phyloP scores from a whole-genome alignment of 1,284 basidiomycete species.

The Pseudozyma thailandica region DNA sequence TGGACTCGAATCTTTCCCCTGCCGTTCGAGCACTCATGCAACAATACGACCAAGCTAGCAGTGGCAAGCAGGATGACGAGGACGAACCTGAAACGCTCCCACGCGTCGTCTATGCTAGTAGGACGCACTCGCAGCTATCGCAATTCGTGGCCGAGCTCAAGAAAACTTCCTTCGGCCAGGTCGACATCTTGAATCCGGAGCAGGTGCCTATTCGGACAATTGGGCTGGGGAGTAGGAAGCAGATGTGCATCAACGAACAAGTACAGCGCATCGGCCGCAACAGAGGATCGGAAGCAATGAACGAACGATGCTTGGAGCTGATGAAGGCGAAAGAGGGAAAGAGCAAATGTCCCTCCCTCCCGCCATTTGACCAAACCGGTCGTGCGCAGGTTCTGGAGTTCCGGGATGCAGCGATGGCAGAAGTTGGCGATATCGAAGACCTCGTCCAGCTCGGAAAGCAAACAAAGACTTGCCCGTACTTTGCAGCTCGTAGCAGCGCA shows the following conservation, averaged over 20 bases:
- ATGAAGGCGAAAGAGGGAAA: slow-evolving; percentile 71
- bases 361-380: slow-evolving; percentile 70
- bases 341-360: slow-evolving; percentile 78
- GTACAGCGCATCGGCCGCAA: slow-evolving; percentile 72
- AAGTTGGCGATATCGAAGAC: slow-evolving; percentile 93
- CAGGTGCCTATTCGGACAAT: slow-evolving; percentile 45
- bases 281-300: slow-evolving; percentile 77
- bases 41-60: slow-evolving; percentile 58
- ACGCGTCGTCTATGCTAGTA: slow-evolving; percentile 85
- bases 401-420: slow-evolving; percentile 81
- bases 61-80: slow-evolving; percentile 46
- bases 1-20: slow-evolving; percentile 73
- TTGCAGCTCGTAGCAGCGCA: slow-evolving; percentile 85
- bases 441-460: slow-evolving; percentile 78
- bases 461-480: slow-evolving; percentile 87
- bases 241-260: slow-evolving; percentile 90
- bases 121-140: slow-evolving; percentile 93
- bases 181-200: slow-evolving; percentile 27
- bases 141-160: slow-evolving; percentile 88
- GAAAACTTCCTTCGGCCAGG: slow-evolving; percentile 74
- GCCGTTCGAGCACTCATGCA: slow-evolving; percentile 83
- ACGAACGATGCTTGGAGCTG: slow-evolving; percentile 90
- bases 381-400: slow-evolving; percentile 78
- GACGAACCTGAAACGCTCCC: slow-evolving; percentile 66
- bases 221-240: slow-evolving; percentile 84